A percentile compares a stretch with the other conserved stretches of the same genome.
Conservation (phyloP, 2,329 filamentous ascomycete species). For the Rosellinia necatrix region DNA sequence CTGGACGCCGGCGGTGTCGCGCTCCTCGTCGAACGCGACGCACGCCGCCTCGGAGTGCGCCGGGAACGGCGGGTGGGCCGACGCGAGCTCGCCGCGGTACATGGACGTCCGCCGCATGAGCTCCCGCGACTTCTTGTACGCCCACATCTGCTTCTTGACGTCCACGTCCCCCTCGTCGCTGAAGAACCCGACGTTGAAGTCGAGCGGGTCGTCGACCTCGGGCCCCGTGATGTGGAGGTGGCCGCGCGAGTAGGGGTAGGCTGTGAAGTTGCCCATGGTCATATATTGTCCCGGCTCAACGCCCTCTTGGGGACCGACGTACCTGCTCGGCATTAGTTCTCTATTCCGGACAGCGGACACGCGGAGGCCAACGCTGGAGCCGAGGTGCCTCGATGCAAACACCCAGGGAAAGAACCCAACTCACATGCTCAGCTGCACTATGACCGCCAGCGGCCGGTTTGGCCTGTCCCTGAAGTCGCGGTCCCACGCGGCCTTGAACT, state of each 20-base stretch:
- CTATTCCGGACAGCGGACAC: no score
- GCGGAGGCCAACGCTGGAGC: no score
- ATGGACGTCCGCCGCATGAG: constrained; percentile 59
- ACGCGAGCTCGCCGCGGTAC: constrained; percentile 52
- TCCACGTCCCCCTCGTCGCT: constrained; percentile 55
- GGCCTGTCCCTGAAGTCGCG: constrained; percentile 48
- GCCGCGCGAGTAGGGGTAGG: constrained; percentile 65
- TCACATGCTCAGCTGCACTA: constrained; percentile 46
- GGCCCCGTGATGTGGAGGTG: constrained; percentile 61
- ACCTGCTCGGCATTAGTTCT: constrained; percentile 10
- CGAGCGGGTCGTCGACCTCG: constrained; percentile 47
- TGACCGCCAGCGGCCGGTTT: constrained; percentile 51
- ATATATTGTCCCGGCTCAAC: constrained; percentile 51
- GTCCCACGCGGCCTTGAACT: constrained; percentile 56
- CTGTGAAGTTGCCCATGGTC: constrained; percentile 55
- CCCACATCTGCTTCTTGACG: constrained; percentile 62
- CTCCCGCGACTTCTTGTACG: constrained; percentile 68
- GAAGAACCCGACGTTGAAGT: constrained; percentile 64
- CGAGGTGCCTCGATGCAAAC: no score
- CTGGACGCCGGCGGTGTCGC: constrained; percentile 35
- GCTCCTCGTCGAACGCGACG: constrained; percentile 1
- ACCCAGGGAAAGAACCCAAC: not conserved
- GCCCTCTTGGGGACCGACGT: not conserved
- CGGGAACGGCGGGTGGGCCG: constrained; percentile 51
- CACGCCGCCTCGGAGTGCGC: constrained; percentile 45